These are phyloP conservation scores for Pleurozium schreberi DNA, from an alignment of 225 moss, liverwort and hornwort species.

Conservation along the genomic window DNA sequence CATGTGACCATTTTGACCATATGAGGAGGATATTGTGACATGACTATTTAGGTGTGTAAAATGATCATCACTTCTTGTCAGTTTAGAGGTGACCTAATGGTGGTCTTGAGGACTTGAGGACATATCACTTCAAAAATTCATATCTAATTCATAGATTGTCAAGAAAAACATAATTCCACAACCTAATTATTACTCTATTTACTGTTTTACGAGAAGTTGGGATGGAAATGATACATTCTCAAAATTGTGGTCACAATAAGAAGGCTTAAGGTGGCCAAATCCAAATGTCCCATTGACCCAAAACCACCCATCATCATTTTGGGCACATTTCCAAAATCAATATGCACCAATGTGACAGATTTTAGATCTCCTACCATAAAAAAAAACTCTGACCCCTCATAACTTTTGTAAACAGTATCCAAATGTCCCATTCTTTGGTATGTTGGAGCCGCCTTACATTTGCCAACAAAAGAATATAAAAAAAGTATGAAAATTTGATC, in stretches of 20 bases:
- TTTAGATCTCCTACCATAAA: background rate
- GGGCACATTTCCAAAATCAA: background rate
- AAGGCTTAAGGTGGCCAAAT: background rate
- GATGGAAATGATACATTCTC: background rate
- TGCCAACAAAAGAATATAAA: background rate
- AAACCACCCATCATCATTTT: background rate
- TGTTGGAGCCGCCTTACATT: background rate
- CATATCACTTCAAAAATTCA: background rate
- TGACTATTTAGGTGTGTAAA: no score
- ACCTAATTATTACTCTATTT: background rate
- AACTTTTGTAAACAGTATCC: background rate
- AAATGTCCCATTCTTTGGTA: background rate
- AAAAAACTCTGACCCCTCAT: background rate
- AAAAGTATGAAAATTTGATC: background rate
- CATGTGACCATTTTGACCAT: background rate
- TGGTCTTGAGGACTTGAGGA: accelerated
- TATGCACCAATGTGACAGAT: background rate
- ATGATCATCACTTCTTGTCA: background rate
- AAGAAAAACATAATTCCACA: background rate
- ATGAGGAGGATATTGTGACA: background rate
- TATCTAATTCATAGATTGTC: no score
- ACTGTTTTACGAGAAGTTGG: accelerated
- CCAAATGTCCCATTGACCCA: background rate
- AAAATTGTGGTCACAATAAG: background rate
- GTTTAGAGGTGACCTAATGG: background rate